Conservation (phyloP, 805 yeast genomes). For the Crinitomyces ghanaensis region DNA sequence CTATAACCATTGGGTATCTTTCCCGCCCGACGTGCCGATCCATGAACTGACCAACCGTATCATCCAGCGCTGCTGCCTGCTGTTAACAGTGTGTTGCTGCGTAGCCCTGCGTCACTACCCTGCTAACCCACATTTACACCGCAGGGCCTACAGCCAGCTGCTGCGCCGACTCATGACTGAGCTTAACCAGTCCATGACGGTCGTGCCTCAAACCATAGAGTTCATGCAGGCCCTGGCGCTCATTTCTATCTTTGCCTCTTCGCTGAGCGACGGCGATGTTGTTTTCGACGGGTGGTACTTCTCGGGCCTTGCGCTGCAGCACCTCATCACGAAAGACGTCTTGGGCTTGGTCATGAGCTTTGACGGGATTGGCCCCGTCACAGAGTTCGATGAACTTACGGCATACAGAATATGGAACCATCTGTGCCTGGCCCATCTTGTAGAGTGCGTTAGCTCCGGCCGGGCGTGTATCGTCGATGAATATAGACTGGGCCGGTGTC, state of each 20-base stretch:
- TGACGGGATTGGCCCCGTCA: constrained; percentile 24
- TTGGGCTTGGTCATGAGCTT: constrained; percentile 18
- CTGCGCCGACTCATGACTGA: constrained; percentile 40
- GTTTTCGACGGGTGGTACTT: constrained; percentile 61
- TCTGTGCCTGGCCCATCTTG: constrained; percentile 52
- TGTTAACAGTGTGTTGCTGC: constrained; percentile 57
- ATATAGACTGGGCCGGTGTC: constrained; percentile 45
- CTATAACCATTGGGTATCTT: constrained; percentile 70
- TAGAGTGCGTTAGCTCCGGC: constrained; percentile 56
- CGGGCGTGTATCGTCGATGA: constrained; percentile 53
- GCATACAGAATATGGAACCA: constrained; percentile 62
- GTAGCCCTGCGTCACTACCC: constrained; percentile 45
- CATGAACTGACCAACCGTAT: constrained; percentile 39
- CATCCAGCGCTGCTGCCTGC: constrained; percentile 39
- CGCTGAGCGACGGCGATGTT: constrained; percentile 42
- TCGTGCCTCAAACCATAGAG: constrained; percentile 39
- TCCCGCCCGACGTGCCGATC: constrained; percentile 44
- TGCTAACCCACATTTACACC: constrained; percentile 26
- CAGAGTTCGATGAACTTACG: constrained; percentile 41
- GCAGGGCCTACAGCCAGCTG: constrained; percentile 33
- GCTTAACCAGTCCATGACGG: constrained; percentile 34
- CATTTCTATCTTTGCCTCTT: constrained; percentile 51
- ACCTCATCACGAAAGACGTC: constrained; percentile 42
- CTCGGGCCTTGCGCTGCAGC: constrained; percentile 53
- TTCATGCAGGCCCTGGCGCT: constrained; percentile 59